Conservation (phyloP, 73 alveolate genomes). For the Paramecium bursaria region DNA sequence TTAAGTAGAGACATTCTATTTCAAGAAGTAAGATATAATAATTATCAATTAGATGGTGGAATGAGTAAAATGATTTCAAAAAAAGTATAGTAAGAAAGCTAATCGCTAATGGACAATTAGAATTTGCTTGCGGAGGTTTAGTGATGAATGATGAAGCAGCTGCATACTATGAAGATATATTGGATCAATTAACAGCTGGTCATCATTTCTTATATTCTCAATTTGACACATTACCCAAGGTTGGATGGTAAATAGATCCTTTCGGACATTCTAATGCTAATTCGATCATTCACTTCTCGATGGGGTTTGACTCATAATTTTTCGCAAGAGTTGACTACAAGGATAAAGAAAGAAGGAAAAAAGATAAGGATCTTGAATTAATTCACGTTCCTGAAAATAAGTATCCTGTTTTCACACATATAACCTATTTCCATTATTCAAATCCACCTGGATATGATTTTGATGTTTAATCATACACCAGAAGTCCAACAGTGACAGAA, state of each 20-base stretch:
- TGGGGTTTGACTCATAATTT: conserved; percentile 92
- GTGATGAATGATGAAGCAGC: conserved; percentile 94
- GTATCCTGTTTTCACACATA: conserved; percentile 74
- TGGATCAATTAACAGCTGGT: conserved; percentile 88
- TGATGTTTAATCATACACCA: conserved; percentile 59
- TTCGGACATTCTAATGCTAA: conserved; percentile 94
- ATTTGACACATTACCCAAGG: conserved; percentile 84
- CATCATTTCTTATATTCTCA: conserved; percentile 86
- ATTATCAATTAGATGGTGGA: conserved; percentile 95
- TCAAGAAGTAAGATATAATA: too few relatives aligned
- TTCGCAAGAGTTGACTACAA: conserved; percentile 88
- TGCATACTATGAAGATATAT: conserved; percentile 83
- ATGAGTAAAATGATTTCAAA: conserved; percentile 73
- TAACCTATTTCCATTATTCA: conserved; percentile 80
- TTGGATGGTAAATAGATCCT: conserved; percentile 98
- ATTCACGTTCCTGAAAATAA: conserved; percentile 86
- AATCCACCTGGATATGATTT: conserved; percentile 78
- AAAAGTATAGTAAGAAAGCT: conserved; percentile 80
- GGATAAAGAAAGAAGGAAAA: conserved; percentile 83
- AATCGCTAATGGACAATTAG: conserved; percentile 84
- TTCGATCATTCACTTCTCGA: conserved; percentile 86
- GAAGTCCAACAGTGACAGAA: conserved; percentile 61
- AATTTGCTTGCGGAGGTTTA: conserved; percentile 91
- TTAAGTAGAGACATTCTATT: conserved; percentile 92
- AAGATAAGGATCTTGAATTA: conserved; percentile 83